Conservation (phyloP, 257 asterid genomes). For the Solanum etuberosum region DNA sequence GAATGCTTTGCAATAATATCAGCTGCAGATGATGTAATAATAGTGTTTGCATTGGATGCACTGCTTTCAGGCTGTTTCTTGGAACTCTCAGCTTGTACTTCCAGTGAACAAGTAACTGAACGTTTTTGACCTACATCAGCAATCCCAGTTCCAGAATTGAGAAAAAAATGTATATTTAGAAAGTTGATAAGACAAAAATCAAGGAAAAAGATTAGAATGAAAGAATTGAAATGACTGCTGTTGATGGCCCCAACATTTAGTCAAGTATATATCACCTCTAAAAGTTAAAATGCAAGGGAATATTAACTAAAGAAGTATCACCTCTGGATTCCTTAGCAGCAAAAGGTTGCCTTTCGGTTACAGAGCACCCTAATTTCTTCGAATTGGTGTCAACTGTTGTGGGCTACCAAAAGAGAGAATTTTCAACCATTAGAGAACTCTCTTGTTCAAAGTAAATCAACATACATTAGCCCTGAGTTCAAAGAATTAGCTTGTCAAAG, state of each 20-base stretch:
- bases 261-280: not conserved
- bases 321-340: slow-evolving; percentile 9
- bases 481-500: not conserved
- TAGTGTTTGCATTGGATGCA: not conserved
- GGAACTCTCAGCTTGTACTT: slow-evolving; percentile 9
- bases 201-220: not conserved
- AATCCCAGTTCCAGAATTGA: slow-evolving; percentile 1
- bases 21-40: not conserved
- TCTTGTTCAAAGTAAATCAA: not conserved
- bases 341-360: slow-evolving; percentile 7
- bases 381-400: slow-evolving; percentile 14
- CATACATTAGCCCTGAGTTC: not conserved
- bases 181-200: not conserved
- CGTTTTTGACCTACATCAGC: slow-evolving; percentile 25
- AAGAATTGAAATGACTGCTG: not conserved
- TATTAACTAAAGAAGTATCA: slow-evolving; percentile 11
- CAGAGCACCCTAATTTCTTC: slow-evolving; percentile 6
- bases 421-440: slow-evolving; percentile 4
- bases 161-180: not conserved
- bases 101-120: slow-evolving; percentile 2
- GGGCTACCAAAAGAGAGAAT: slow-evolving; percentile 23
- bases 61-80: slow-evolving; percentile 5
- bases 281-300: not conserved
- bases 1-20: not conserved
- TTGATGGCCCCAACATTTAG: not conserved